Base-by-base conservation (phyloP, 2,329 filamentous ascomycete species). In the Parafenestella ontariensis region DNA sequence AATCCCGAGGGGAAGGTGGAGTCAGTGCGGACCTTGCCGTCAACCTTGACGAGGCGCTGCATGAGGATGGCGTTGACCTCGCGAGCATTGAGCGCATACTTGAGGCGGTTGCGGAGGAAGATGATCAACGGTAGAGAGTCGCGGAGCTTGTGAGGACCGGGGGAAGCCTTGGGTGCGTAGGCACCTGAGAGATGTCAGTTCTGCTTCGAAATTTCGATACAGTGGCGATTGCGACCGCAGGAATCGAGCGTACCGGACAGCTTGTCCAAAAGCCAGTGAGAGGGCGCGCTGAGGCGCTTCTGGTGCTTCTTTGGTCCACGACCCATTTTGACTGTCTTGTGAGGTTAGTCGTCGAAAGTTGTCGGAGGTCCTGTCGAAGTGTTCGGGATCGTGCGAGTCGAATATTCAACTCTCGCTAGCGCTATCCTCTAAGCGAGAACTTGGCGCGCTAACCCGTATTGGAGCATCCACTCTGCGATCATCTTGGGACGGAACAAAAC, bases 181-280 rank as follows among this genome's bases (percentile, higher is more conserved):
- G 80, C 78, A 76, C 72, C 71, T 74, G 50, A 5, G 45, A 46
- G 26, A 21, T 59, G 58, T 71, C 50, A 70, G 64, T 64, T 52
- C 41, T 52, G 52, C 37, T 23, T 28, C 34, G 41, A 49, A 1
- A 28, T 42, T 31, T 48, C 53, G 43, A 41, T n/a, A n/a, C n/a
- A n/a, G n/a, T n/a, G n/a, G 54, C 52, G 43, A 18, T 56, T 52
- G 62, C 44, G n/a, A n/a, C 88, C 67, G 88, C 85, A 76, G 72
- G 87, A 41, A 48, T 52, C 54, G 39, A 45, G 56, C 69, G 46
- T 70, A 75, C 95, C 95, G 82, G 92, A 96, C 80, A 99, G 88
- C 85, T 99, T 99, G 91, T 99, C 95, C 82, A 99, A 87, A 80
- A 99, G 91, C 95, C 95, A 99, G 90, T 98, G 95, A 81, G 91